Base-by-base conservation (phyloP, 2,329 filamentous ascomycete genomes). In the Ascochyta viciae-villosae region DNA sequence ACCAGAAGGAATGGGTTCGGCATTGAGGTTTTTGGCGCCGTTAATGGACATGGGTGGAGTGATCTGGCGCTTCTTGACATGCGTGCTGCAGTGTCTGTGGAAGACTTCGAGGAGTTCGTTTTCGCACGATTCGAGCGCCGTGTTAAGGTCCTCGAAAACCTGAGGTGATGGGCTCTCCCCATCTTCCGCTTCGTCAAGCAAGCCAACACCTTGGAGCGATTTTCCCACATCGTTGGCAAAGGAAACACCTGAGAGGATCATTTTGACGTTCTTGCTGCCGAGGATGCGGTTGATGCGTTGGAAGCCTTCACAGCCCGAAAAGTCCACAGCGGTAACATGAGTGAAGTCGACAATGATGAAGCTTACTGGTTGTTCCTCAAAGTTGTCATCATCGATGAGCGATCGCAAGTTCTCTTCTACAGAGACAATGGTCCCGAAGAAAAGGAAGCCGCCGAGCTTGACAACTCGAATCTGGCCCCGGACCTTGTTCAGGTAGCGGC, bases 371-470 rank as follows among this genome's bases (percentile, higher is more conserved):
- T 88, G 85, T 62, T 86, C 81, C 24, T 82, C 80, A 71, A 97
- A 98, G 2, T 87, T 85, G 58, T 94, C 88, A 27, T 96, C 92
- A 26, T 93, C 88, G 42, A 98, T 88, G 29, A 98, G 79, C 4
- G 83, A 86, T 22, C 93, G 86, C 58, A 98, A 93, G 61, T 89
- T 89, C 60, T 91, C 90, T 75, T 99, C 95, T 0, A 99, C 94
- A 43, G 91, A 92, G 49, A 97, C 94, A 62, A 99, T 96, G 3
- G 93, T 98, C 15, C 95, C 95, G 65, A 99, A 99, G 81, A 99
- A 99, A n/a, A 99, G 85, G 70, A 94, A 98, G 0, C 95, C 94
- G 0, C 90, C 89, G 15, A 99, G 83, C 75, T 98, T 98, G 68
- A 96, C 89, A 45, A 98, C 88, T 55, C 91, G 89, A 31, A 96